Evolutionary conservation across 2,329 filamentous ascomycete species (phyloP), one percentile per base, ranked within the genome.

Genomic region (Fusarium phyllophilum): DNA sequence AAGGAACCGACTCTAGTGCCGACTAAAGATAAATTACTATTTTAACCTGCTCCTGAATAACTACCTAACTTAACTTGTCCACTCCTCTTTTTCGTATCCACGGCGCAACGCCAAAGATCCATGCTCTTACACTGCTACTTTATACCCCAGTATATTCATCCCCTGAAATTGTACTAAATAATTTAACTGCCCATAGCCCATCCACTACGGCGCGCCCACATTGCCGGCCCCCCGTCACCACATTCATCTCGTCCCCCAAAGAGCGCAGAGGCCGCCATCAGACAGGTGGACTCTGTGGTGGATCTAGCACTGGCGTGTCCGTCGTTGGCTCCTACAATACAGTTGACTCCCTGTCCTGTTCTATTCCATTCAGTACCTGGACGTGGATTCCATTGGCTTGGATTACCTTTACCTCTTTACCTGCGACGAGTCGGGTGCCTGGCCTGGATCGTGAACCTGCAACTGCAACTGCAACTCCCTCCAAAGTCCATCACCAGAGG

Each of bases 401-500:
- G 66, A 61, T 74, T 48, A 33, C 62, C 56, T 70, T 68, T 67
- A 54, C 62, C 58, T 76, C 75, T 77, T 64, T 69, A 70, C 65
- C 62, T 62, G 72, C 58, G 65, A 73, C 62, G 51, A 74, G 71
- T 74, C 45, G 45, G 62, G 71, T 73, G 65, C 72, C 71, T 75
- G 74, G 62, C 66, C 54, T 72, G 66, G 74, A 78, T 78, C 74
- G 75, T 77, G 75, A 77, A 77, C 75, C 75, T 77, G 65, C 72
- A 78, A 78, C 75, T 77, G 65, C 72, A 78, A 78, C 75, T 75
- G 70, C 72, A 78, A 77, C 75, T 77, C 74, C 61, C 55, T 75
- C 66, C 55, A 62, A 70, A 74, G 49, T 72, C 56, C 63, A 74
- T 74, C 75, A 69, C 70, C 62, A 70, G 70, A 72, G 71, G 75